Evolutionary conservation across 176 grass and related monocot species (phyloP).

Genomic region (Juncus inflexus): DNA sequence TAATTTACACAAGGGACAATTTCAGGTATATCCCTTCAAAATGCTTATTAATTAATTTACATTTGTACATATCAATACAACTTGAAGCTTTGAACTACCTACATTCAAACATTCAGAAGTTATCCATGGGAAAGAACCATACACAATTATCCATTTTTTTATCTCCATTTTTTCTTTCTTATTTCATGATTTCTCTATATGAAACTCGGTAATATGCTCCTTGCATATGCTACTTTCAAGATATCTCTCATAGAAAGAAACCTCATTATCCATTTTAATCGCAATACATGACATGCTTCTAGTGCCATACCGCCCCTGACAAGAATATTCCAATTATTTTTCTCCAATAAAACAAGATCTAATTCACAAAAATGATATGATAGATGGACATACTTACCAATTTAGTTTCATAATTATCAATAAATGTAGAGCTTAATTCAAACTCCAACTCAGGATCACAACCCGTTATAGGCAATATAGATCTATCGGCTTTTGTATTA

Average conservation of each 20-base stretch:
- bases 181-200: slow-evolving; percentile 33
- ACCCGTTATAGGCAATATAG: slow-evolving; percentile 47
- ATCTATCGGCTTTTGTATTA: slow-evolving; percentile 44
- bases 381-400: slow-evolving; percentile 26
- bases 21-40: too few relatives aligned
- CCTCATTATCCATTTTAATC: slow-evolving; percentile 38
- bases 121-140: too few relatives aligned
- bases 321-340: background rate
- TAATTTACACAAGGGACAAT: too few relatives aligned
- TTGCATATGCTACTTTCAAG: slow-evolving; percentile 49
- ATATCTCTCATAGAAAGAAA: slow-evolving; percentile 64
- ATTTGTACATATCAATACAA: too few relatives aligned
- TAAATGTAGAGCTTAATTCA: slow-evolving; percentile 61
- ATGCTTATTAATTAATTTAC: too few relatives aligned
- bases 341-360: background rate
- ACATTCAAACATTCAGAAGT: too few relatives aligned
- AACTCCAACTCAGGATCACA: slow-evolving; percentile 56
- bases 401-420: slow-evolving; percentile 38
- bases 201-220: slow-evolving; percentile 45
- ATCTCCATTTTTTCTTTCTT: background rate
- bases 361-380: background rate
- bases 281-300: slow-evolving; percentile 66
- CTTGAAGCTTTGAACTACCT: too few relatives aligned
- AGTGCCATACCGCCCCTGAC: slow-evolving; percentile 69
- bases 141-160: too few relatives aligned